phyloP scores from a whole-genome alignment of 192 early-diverging fungal species.

The Diversispora epigaea region DNA sequence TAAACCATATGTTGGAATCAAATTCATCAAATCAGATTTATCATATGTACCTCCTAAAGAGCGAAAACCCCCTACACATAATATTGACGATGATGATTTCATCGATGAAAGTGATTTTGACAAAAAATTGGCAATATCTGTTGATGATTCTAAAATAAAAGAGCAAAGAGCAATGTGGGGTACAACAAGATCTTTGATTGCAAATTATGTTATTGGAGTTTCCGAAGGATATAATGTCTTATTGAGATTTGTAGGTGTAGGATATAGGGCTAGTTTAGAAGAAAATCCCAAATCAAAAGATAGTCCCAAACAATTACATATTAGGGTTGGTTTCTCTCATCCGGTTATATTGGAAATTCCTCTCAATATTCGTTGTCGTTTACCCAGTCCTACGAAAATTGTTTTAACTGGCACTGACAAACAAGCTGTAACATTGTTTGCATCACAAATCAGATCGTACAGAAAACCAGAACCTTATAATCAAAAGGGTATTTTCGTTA shows the following conservation, averaged over 20 bases:
- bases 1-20: conserved; percentile 73
- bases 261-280: conserved; percentile 88
- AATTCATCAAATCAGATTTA: conserved; percentile 35
- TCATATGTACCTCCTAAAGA: conserved; percentile 6
- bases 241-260: conserved; percentile 87
- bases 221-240: conserved; percentile 84
- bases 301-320: conserved; percentile 49
- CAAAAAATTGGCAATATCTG: conserved; percentile 49
- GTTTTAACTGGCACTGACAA: conserved; percentile 78
- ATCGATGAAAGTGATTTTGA: conserved; percentile 34
- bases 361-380: conserved; percentile 67
- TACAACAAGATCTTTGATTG: conserved; percentile 86
- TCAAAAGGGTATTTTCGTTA: conserved; percentile 98
- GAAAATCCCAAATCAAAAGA: conserved; percentile 19
- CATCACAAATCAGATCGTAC: conserved; percentile 86
- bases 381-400: conserved; percentile 82
- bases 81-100: conserved; percentile 26
- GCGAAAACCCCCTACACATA: conserved; percentile 26
- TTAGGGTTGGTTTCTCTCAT: conserved; percentile 90
- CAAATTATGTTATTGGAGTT: conserved; percentile 86
- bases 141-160: conserved; percentile 62
- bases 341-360: conserved; percentile 79
- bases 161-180: conserved; percentile 95
- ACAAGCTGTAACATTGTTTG: conserved; percentile 84
- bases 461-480: conserved; percentile 98